Evolutionary conservation across 1,284 basidiomycete genomes (phyloP).

Genomic region (Sparassis latifolia): DNA sequence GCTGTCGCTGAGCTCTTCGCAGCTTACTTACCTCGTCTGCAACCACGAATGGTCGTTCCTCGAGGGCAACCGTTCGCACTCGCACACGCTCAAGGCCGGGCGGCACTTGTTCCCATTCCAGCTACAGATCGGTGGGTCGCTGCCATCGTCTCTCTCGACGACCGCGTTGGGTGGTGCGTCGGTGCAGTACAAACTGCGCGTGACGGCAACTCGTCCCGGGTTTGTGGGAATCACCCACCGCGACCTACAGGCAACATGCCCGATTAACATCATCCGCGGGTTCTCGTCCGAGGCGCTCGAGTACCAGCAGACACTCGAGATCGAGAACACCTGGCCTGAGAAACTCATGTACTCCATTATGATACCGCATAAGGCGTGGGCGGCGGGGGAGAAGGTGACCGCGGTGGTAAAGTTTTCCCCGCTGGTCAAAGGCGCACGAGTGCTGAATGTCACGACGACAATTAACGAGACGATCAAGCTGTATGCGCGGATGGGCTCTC

Average conservation of each 20-base stretch:
- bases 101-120: conserved; percentile 86
- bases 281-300: conserved; percentile 82
- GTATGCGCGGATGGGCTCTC: conserved; percentile 44
- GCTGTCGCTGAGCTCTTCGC: conserved; percentile 38
- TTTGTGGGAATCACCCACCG: conserved; percentile 41
- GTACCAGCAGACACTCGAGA: conserved; percentile 91
- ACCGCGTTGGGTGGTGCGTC: conserved; percentile 53
- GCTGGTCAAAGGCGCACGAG: conserved; percentile 75
- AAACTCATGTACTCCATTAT: conserved; percentile 91
- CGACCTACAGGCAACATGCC: conserved; percentile 60
- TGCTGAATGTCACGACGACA: conserved; percentile 61
- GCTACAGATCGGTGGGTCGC: conserved; percentile 71
- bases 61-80: conserved; percentile 69
- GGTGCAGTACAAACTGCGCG: conserved; percentile 83
- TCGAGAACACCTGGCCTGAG: conserved; percentile 94
- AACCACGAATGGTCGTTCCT: conserved; percentile 88
- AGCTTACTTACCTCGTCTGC: conserved; percentile 63
- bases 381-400: conserved; percentile 78
- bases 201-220: conserved; percentile 70
- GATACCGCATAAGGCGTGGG: conserved; percentile 87
- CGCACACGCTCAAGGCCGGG: conserved; percentile 87
- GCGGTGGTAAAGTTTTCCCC: conserved; percentile 85
- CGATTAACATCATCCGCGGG: conserved; percentile 67
- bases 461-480: conserved; percentile 76
- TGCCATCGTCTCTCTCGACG: conserved; percentile 74